A percentile compares a stretch with the other conserved stretches of the same genome.
These are phyloP conservation scores for Pythium oligandrum DNA, from an alignment of 352 stramenopile species.

Conservation along the genomic window DNA sequence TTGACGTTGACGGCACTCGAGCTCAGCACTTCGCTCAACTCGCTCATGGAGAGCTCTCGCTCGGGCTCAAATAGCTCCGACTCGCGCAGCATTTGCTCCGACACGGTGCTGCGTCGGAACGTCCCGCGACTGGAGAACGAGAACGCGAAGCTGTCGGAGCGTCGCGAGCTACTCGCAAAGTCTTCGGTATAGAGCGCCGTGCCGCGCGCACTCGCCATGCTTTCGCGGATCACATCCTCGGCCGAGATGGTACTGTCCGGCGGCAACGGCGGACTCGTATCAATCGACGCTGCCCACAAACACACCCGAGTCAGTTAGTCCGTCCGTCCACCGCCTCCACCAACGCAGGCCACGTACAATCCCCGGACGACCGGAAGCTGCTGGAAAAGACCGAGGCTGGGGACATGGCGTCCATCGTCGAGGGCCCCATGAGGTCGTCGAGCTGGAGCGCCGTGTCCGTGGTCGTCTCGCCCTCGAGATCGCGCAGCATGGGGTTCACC, in stretches of 20 bases:
- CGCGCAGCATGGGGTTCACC: no score
- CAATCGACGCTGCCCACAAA: slow-evolving; percentile 36
- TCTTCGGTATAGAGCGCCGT: slow-evolving; percentile 73
- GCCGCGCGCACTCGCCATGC: slow-evolving; percentile 70
- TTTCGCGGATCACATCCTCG: slow-evolving; percentile 85
- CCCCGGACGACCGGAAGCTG: slow-evolving; percentile 18
- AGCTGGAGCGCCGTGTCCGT: no score
- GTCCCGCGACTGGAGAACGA: slow-evolving; percentile 80
- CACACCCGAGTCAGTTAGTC: neutral
- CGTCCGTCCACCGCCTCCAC: no score
- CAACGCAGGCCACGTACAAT: slow-evolving; percentile 13
- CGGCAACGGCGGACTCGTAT: slow-evolving; percentile 62
- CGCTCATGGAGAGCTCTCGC: slow-evolving; percentile 60
- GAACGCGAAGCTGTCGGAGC: slow-evolving; percentile 37
- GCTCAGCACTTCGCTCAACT: slow-evolving; percentile 75
- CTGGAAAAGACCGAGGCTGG: slow-evolving; percentile 5
- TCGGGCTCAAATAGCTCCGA: slow-evolving; percentile 82
- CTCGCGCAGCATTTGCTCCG: slow-evolving; percentile 81
- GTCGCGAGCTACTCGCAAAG: slow-evolving; percentile 37
- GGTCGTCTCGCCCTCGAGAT: no score
- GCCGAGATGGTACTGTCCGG: slow-evolving; percentile 80
- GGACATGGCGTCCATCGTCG: no score
- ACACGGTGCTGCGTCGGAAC: slow-evolving; percentile 75
- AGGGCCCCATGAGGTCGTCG: no score
- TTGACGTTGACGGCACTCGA: slow-evolving; percentile 54